These are phyloP conservation scores for Tetradesmus obliquus DNA, from an alignment of 139 green algal species.

Conservation along the genomic window DNA sequence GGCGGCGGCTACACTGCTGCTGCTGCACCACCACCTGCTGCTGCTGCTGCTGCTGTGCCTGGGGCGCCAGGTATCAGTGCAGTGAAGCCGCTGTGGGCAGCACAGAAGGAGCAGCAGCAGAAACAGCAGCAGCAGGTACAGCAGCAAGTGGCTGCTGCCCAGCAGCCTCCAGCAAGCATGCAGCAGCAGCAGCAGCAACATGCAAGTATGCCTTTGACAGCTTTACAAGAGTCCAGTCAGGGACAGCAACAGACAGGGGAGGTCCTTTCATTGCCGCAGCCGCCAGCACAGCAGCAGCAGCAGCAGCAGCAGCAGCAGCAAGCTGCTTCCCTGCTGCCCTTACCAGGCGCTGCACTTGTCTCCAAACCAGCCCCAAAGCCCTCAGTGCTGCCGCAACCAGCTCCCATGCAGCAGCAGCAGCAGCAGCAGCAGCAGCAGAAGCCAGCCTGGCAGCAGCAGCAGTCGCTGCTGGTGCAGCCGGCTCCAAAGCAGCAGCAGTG, in stretches of 20 bases:
- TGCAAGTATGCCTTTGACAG: not conserved
- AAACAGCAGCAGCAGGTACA: not conserved
- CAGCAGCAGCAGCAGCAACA: not conserved
- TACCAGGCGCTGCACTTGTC: not conserved
- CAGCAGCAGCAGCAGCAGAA: not conserved
- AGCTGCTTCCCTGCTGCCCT: not conserved
- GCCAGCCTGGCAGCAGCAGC: not conserved
- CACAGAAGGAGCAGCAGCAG: not conserved
- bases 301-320: not conserved
- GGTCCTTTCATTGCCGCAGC: not conserved
- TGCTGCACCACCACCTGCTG: not conserved
- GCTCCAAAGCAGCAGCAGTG: not conserved
- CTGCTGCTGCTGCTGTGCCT: not conserved
- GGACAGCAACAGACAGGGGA: not conserved
- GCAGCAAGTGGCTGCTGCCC: not conserved
- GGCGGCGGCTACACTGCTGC: not conserved
- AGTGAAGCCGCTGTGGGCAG: not conserved
- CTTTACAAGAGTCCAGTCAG: not conserved
- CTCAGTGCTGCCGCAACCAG: not conserved
- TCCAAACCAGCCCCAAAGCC: not conserved
- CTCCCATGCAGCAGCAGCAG: not conserved
- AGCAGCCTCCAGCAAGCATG: not conserved
- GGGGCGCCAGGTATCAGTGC: not conserved
- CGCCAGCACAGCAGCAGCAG: too few species aligned
- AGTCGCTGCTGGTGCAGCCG: not conserved